Evolutionary conservation across 1,284 basidiomycete species (phyloP).

Genomic region (Austroboletus novae-zelandiae): DNA sequence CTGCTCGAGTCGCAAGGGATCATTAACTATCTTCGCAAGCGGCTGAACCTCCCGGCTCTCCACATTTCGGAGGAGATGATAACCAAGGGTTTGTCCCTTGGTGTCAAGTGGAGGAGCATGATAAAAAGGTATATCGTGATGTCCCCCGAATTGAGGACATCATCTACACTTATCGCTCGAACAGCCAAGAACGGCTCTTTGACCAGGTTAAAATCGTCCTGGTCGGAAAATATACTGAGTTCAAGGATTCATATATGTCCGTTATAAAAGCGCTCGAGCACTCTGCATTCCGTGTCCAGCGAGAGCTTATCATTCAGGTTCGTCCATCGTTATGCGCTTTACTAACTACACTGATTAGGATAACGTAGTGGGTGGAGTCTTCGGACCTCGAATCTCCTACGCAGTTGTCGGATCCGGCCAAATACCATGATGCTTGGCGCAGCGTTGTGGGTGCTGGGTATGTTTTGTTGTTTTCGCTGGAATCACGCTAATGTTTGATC

Average conservation of each 20-base stretch:
- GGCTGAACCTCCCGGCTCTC: slow-evolving; percentile 72
- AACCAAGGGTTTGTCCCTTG: slow-evolving; percentile 65
- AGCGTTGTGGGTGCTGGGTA: slow-evolving; percentile 88
- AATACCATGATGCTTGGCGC: slow-evolving; percentile 96
- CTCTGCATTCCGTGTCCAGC: slow-evolving; percentile 87
- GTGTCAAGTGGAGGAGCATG: slow-evolving; percentile 79
- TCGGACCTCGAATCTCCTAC: slow-evolving; percentile 85
- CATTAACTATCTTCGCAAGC: slow-evolving; percentile 78
- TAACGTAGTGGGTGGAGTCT: slow-evolving; percentile 91
- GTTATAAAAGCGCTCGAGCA: slow-evolving; percentile 98
- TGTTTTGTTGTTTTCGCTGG: slow-evolving; percentile 18
- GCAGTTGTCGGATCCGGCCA: slow-evolving; percentile 78
- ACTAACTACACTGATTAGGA: slow-evolving; percentile 7
- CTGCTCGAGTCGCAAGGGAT: slow-evolving; percentile 93
- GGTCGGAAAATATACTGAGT: slow-evolving; percentile 96
- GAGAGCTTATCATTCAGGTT: slow-evolving; percentile 81
- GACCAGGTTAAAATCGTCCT: slow-evolving; percentile 90
- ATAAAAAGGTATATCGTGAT: slow-evolving; percentile 59
- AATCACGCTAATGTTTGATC: slow-evolving; percentile 10
- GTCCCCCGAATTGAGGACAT: neutral
- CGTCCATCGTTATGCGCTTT: slow-evolving; percentile 21
- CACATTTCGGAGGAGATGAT: slow-evolving; percentile 55
- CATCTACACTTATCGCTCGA: slow-evolving; percentile 2
- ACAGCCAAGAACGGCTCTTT: slow-evolving; percentile 87
- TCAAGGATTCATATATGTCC: slow-evolving; percentile 99